Evolutionary conservation across 768 basidiomycete species (phyloP).

Genomic region (Agaricus sinodeliciosus): DNA sequence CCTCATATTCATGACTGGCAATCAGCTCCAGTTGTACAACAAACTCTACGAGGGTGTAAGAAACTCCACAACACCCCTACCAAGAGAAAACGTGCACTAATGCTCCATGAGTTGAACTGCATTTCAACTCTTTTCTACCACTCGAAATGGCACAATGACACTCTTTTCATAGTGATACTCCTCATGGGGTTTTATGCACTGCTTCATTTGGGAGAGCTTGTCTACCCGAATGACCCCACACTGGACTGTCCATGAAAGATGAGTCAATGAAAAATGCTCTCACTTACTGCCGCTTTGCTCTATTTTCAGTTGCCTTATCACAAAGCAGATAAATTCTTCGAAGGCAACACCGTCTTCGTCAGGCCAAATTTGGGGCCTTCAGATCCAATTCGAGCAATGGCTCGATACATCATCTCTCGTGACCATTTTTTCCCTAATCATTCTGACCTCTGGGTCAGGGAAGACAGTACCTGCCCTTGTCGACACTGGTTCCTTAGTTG

Average conservation of each 20-base stretch:
- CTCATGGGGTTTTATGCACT: slow-evolving; percentile 20
- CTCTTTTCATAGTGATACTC: slow-evolving; percentile 24
- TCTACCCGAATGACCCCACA: slow-evolving; percentile 12
- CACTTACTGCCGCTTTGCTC: neutral
- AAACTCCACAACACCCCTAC: neutral
- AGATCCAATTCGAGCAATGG: neutral
- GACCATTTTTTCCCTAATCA: too few relatives aligned
- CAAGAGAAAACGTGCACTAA: too few relatives aligned
- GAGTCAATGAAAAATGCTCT: slow-evolving; percentile 12
- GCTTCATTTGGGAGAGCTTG: slow-evolving; percentile 21
- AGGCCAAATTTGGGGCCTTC: neutral
- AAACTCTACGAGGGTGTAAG: slow-evolving; percentile 25
- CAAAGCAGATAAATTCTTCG: slow-evolving; percentile 23
- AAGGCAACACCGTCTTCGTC: slow-evolving; percentile 16
- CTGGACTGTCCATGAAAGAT: slow-evolving; percentile 13
- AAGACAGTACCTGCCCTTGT: too few relatives aligned
- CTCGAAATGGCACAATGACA: slow-evolving; percentile 14
- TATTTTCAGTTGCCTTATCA: slow-evolving; percentile 21
- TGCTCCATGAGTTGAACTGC: neutral
- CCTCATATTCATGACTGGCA: slow-evolving; percentile 11
- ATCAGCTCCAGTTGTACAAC: slow-evolving; percentile 16
- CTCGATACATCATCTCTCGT: too few relatives aligned
- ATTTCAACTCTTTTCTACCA: too few relatives aligned
- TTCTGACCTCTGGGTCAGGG: too few relatives aligned
- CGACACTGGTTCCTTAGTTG: too few relatives aligned